phyloP scores from a whole-genome alignment of 169 alveolate genomes.

The Plasmodium knowlesi region DNA sequence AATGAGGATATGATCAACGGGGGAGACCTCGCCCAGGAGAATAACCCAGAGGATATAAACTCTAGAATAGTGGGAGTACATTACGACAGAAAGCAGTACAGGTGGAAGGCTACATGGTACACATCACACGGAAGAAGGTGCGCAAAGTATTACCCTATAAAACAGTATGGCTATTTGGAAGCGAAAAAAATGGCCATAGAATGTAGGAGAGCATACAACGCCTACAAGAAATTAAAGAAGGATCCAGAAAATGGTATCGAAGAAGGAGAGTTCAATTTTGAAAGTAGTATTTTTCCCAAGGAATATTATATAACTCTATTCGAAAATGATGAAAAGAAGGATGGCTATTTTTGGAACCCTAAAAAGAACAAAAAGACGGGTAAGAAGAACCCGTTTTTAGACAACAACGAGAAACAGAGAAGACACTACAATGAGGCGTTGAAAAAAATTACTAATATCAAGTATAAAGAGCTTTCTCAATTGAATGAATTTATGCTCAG shows the following conservation, averaged over 20 bases:
- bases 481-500: not conserved
- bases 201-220: slow-evolving; percentile 68
- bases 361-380: slow-evolving; percentile 25
- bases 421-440: slow-evolving; percentile 36
- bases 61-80: slow-evolving; percentile 81
- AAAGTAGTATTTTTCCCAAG: slow-evolving; percentile 40
- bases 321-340: slow-evolving; percentile 68
- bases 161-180: slow-evolving; percentile 81
- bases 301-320: slow-evolving; percentile 65
- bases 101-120: slow-evolving; percentile 87
- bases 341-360: slow-evolving; percentile 27
- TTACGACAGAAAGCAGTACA: slow-evolving; percentile 81
- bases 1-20: not conserved
- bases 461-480: not conserved
- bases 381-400: not conserved
- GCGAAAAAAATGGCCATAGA: slow-evolving; percentile 84
- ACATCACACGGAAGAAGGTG: slow-evolving; percentile 82
- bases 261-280: slow-evolving; percentile 24
- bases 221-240: slow-evolving; percentile 41
- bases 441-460: slow-evolving; percentile 21
- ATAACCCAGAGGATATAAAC: slow-evolving; percentile 74
- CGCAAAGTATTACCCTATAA: slow-evolving; percentile 81
- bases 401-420: slow-evolving; percentile 28
- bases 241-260: slow-evolving; percentile 5
- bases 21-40: slow-evolving; percentile 15